phyloP scores from a whole-genome alignment of 768 basidiomycete genomes.

The Mycena metata region DNA sequence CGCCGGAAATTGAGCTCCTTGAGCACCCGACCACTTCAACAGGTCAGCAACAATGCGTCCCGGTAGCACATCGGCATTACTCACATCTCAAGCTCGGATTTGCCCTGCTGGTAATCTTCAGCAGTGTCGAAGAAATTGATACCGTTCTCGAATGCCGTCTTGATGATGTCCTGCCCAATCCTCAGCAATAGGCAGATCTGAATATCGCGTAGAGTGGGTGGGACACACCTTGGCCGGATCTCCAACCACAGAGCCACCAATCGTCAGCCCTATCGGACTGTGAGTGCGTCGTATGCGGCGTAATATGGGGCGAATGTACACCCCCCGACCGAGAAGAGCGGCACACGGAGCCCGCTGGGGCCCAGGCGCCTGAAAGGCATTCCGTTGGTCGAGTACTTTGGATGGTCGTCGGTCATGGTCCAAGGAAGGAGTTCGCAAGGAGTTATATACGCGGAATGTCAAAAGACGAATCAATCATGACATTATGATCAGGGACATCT shows the following conservation, averaged over 20 bases:
- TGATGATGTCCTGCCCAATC: slow-evolving; percentile 75
- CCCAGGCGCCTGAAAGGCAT: slow-evolving; percentile 37
- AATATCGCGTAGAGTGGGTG: no score
- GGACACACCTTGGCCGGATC: no score
- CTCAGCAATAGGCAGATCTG: no score
- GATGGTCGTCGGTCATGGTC: slow-evolving; percentile 18
- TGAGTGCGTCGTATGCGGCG: no score
- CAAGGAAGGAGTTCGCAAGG: background rate
- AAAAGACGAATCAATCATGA: no score
- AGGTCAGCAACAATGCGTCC: background rate
- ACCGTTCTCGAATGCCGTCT: slow-evolving; percentile 80
- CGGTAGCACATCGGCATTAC: slow-evolving; percentile 33
- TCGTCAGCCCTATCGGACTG: no score
- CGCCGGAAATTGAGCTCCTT: slow-evolving; percentile 78
- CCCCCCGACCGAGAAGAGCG: slow-evolving; percentile 35
- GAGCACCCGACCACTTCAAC: slow-evolving; percentile 74
- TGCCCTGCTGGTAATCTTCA: slow-evolving; percentile 72
- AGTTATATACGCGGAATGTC: no score
- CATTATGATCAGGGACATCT: no score
- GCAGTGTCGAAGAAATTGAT: slow-evolving; percentile 85
- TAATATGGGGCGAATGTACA: slow-evolving; percentile 12
- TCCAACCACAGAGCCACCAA: no score
- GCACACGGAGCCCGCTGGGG: slow-evolving; percentile 33
- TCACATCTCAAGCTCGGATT: slow-evolving; percentile 82
- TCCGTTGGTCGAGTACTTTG: slow-evolving; percentile 8